Evolutionary conservation across 805 yeast species (phyloP).

Genomic region (Lipomyces japonicus): DNA sequence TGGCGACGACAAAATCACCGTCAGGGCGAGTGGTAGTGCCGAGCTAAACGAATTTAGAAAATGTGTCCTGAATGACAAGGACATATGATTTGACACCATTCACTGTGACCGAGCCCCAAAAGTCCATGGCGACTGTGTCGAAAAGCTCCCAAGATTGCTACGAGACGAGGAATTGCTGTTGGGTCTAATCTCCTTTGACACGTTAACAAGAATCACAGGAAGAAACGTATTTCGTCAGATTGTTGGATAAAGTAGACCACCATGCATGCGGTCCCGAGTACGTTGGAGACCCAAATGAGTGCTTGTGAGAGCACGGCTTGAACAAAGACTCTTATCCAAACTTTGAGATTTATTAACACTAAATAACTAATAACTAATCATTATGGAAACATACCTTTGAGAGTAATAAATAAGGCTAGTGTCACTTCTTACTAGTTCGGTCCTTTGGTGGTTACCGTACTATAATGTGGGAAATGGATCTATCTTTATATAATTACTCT

Average conservation of each 20-base stretch:
- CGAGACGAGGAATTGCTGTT: background rate
- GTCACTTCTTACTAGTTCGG: no score
- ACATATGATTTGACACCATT: background rate
- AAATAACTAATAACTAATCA: no score
- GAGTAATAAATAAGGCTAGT: no score
- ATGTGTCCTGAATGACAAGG: background rate
- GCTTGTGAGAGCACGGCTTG: no score
- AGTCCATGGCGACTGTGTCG: background rate
- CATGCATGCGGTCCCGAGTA: background rate
- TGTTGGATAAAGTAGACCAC: background rate
- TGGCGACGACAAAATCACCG: background rate
- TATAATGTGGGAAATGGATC: no score
- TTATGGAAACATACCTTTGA: no score
- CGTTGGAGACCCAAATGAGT: background rate
- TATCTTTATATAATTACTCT: no score
- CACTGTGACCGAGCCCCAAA: background rate
- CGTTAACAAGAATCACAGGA: background rate
- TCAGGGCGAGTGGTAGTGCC: background rate
- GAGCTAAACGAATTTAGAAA: background rate
- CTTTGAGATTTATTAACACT: no score
- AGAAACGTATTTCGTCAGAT: background rate
- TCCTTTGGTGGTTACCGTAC: no score
- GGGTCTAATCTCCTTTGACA: background rate
- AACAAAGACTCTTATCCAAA: no score
- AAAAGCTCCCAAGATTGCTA: background rate